Evolutionary conservation across 148 eudicot genomes (phyloP).

Genomic region (Silene conica): DNA sequence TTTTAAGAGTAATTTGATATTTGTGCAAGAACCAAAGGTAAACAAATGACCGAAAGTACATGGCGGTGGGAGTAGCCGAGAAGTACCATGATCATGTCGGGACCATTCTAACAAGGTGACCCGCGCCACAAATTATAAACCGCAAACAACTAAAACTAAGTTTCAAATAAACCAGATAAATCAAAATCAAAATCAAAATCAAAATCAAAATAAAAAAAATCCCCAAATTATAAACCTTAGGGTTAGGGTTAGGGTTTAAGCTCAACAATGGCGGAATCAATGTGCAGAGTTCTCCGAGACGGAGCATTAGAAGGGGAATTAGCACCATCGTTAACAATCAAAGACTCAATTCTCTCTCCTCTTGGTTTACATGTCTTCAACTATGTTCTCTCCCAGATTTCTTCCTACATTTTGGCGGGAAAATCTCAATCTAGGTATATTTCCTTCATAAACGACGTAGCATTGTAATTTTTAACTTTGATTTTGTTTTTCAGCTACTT

Average conservation of each 20-base stretch:
- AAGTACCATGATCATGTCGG: too few species aligned
- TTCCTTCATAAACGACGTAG: not conserved
- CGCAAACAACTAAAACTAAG: too few species aligned
- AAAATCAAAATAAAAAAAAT: too few species aligned
- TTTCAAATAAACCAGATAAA: too few species aligned
- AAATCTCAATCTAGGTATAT: constrained; percentile 67
- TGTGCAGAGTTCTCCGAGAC: constrained; percentile 72
- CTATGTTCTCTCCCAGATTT: constrained; percentile 63
- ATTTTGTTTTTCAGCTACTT: not conserved
- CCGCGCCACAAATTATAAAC: too few species aligned
- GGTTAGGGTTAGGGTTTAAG: constrained; percentile 43
- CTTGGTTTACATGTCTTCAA: constrained; percentile 57
- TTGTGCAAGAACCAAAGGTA: too few species aligned
- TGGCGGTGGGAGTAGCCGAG: too few species aligned
- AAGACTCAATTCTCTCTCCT: constrained; percentile 52
- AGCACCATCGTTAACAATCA: constrained; percentile 70
- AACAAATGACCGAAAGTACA: too few species aligned
- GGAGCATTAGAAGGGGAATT: constrained; percentile 83
- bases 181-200: too few species aligned
- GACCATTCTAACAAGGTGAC: too few species aligned
- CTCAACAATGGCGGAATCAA: constrained; percentile 63
- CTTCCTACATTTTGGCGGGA: constrained; percentile 52
- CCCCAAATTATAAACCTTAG: constrained; percentile 25
- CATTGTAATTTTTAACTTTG: not conserved
- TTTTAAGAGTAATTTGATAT: too few species aligned